A percentile compares a stretch with the other conserved stretches of the same genome.
These are phyloP conservation scores for Chionographis japonica DNA, from an alignment of 106 monocot species.

Conservation along the genomic window DNA sequence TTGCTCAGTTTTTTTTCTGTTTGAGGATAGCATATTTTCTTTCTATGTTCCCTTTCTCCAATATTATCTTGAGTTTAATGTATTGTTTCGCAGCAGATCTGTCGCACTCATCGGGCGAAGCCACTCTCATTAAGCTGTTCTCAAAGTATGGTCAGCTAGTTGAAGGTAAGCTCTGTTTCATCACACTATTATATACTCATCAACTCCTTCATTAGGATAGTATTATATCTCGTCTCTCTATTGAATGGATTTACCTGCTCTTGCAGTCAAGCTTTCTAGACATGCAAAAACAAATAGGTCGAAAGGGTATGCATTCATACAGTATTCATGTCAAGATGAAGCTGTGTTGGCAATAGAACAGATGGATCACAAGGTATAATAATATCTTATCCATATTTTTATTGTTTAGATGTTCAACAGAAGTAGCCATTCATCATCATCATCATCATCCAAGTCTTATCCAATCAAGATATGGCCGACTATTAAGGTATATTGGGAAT, in stretches of 20 bases:
- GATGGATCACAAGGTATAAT: conserved; percentile 43
- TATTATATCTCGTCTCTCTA: neutral
- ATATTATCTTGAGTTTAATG: neutral
- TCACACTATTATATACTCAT: neutral
- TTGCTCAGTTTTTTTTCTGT: no score
- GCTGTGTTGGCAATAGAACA: conserved; percentile 49
- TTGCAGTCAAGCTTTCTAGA: conserved; percentile 36
- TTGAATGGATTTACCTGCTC: neutral
- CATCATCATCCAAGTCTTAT: neutral
- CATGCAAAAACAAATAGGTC: conserved; percentile 47
- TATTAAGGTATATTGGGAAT: no score
- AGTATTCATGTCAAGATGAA: conserved; percentile 56
- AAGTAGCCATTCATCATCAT: neutral
- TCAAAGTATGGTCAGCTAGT: conserved; percentile 45
- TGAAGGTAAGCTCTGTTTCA: conserved; percentile 23
- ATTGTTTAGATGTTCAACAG: neutral
- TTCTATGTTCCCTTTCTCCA: no score
- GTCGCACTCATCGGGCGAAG: conserved; percentile 35
- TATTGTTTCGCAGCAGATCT: conserved; percentile 28
- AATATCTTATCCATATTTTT: neutral
- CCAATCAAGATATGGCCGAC: no score
- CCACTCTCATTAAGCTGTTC: conserved; percentile 42
- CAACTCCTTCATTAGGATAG: neutral
- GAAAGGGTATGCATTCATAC: conserved; percentile 64
- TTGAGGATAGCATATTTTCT: no score